Evolutionary conservation across 2,329 filamentous ascomycete genomes (phyloP).

Genomic region (Fusarium floridanum): DNA sequence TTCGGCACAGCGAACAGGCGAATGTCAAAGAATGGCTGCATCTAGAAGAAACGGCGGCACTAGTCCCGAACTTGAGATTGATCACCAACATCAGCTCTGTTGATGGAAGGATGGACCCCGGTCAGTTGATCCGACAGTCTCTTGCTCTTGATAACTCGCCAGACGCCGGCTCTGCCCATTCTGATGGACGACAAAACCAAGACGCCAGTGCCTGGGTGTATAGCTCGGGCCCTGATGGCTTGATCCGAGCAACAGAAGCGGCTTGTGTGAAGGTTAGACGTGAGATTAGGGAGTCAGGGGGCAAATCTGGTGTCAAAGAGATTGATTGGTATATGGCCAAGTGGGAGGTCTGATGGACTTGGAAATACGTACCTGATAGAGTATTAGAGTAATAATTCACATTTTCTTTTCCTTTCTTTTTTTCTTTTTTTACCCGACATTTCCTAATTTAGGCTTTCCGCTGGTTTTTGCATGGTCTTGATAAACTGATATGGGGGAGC

Average conservation of each 20-base stretch:
- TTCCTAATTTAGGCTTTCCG: too few relatives aligned
- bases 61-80: background rate
- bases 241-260: background rate
- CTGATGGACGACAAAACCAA: background rate
- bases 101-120: constrained; percentile 3
- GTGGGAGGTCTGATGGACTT: constrained; percentile 4
- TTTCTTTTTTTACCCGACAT: too few relatives aligned
- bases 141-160: background rate
- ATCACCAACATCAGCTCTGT: constrained; percentile 10
- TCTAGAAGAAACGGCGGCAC: background rate
- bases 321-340: constrained; percentile 18
- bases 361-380: too few relatives aligned
- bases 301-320: background rate
- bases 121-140: background rate
- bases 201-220: constrained; percentile 6
- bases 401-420: too few relatives aligned
- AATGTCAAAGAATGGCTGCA: constrained; percentile 13
- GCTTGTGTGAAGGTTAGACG: constrained; percentile 4
- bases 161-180: background rate
- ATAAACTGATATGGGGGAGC: too few relatives aligned
- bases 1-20: background rate
- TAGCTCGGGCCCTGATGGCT: constrained; percentile 10
- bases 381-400: too few relatives aligned
- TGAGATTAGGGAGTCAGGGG: background rate
- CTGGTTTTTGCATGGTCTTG: too few relatives aligned